Evolutionary conservation across 2,329 filamentous ascomycete species (phyloP), one percentile per base, ranked within the genome.

Genomic region (Ceratocystis alfenasii): DNA sequence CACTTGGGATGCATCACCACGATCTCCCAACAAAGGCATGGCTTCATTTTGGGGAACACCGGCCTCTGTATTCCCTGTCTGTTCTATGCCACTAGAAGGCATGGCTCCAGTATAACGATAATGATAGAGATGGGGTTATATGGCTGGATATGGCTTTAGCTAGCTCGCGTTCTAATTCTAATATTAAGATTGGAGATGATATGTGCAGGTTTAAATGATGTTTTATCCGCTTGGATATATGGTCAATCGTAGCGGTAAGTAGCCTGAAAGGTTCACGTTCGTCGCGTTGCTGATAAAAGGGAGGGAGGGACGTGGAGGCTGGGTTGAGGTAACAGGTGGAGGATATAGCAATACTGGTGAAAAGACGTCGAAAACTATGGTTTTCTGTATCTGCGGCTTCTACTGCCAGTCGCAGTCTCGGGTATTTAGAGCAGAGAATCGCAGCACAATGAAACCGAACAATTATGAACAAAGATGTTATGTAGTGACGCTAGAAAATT

Each of bases 1-100:
- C 67, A 78, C 77, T 77, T 95, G 90, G 62, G 84, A 82, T 8
- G 84, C 89, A 76, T 92, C 89, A 60, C 89, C 89, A 55, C 85
- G 80, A 62, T 80, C 78, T 50, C 79, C 78, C 15, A 80, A 76
- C 8, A 81, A 74, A 36, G 78, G 79, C 69, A 78, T 77, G 30
- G 72, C 73, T 70, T 78, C 77, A 55, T 72, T 67, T 8, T 68
- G 69, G 46, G 75, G 75, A 22, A 66, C 57, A 50, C 48, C n/a
- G n/a, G 20, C 48, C 46, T 64, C 64, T n/a, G 59, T 17, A 8
- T 25, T 25, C 7, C 20, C n/a, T 22, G 28, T 25, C 28, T 59
- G 55, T n/a, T 59, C 55, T 6, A 8, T 30, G 15, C 7, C 15
- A n/a, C 17, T 25, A 7, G 28, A 63, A 22, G 41, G 12, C 45